These are phyloP conservation scores for Beta macrorhiza DNA, from an alignment of 179 eudicot species.

Conservation along the genomic window DNA sequence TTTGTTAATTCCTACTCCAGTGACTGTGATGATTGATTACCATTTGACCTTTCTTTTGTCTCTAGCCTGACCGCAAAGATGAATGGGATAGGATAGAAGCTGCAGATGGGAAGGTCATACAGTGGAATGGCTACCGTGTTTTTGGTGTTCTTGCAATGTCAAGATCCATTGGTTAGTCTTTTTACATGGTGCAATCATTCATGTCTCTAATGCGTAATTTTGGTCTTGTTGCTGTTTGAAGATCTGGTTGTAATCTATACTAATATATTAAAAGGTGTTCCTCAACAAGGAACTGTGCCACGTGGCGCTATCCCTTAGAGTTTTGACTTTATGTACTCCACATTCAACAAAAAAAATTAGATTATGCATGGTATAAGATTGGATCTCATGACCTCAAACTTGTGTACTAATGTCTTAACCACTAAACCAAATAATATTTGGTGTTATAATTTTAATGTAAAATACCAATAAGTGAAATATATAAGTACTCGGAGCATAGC, in stretches of 20 bases:
- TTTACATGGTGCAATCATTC: not conserved
- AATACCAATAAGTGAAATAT: no score
- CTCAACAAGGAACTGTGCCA: no score
- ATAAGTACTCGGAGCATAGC: no score
- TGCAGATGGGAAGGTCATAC: conserved; percentile 72
- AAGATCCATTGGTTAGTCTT: conserved; percentile 69
- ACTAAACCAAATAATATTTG: no score
- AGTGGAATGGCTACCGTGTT: conserved; percentile 82
- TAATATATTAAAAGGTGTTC: no score
- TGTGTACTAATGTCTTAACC: no score
- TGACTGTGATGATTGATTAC: not conserved
- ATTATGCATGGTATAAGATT: no score
- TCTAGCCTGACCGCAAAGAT: conserved; percentile 77
- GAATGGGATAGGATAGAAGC: conserved; percentile 74
- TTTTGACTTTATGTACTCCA: no score
- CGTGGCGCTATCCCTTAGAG: no score
- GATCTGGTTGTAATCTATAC: not conserved
- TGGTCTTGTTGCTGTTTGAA: not conserved
- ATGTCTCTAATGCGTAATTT: not conserved
- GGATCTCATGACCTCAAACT: no score
- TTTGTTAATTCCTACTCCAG: not conserved
- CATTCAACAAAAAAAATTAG: no score
- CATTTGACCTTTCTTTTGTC: conserved; percentile 2
- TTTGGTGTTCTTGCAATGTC: conserved; percentile 88
- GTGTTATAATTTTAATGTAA: not conserved